Conservation (phyloP, 2,329 filamentous ascomycete species). For the Berkeleyomyces basicola region DNA sequence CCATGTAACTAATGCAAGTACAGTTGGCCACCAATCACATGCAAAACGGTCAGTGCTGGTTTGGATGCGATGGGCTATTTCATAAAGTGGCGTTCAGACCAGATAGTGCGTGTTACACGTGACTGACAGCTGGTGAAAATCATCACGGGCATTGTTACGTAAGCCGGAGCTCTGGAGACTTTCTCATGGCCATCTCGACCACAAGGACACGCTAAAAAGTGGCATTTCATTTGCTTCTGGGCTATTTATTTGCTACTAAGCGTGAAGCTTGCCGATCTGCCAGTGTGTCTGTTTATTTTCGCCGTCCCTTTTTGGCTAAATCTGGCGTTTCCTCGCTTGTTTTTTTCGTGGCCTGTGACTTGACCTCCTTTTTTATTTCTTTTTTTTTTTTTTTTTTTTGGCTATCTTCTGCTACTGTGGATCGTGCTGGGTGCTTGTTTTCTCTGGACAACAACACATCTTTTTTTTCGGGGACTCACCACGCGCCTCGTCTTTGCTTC, state of each 20-base stretch:
- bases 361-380: conserved; percentile 4
- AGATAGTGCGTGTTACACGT: no score
- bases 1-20: background rate
- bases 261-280: no score
- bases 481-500: background rate
- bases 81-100: no score
- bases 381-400: background rate
- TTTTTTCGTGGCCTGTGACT: background rate
- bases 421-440: background rate
- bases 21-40: background rate
- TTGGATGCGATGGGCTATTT: no score
- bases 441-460: background rate
- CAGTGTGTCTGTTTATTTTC: background rate
- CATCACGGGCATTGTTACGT: no score
- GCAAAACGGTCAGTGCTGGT: no score
- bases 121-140: no score
- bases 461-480: background rate
- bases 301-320: background rate
- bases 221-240: no score
- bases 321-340: background rate
- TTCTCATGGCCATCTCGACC: no score
- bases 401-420: background rate
- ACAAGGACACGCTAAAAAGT: no score
- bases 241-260: no score
- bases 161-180: no score